Evolutionary conservation across 345 rosid genomes (phyloP).

Genomic region (Salix purpurea): DNA sequence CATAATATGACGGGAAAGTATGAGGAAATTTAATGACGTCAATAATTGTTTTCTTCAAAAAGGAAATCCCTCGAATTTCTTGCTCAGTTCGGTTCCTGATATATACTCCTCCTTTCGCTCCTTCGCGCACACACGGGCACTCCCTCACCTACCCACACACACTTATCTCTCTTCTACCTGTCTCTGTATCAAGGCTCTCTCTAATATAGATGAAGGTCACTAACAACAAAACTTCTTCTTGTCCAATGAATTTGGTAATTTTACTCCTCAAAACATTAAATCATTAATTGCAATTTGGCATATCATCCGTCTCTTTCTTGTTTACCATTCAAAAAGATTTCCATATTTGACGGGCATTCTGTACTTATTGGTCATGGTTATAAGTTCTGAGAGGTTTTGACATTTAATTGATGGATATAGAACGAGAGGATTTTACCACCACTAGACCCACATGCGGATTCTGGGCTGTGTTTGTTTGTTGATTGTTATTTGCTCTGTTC

Average conservation of each 20-base stretch:
- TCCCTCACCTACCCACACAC: background rate
- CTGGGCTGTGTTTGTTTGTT: conserved; percentile 22
- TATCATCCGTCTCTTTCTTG: background rate
- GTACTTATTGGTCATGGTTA: background rate
- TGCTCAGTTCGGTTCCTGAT: conserved; percentile 6
- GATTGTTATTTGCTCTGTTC: conserved; percentile 31
- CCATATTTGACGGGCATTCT: background rate
- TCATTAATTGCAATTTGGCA: no score
- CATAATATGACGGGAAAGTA: no score
- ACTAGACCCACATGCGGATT: conserved; percentile 26
- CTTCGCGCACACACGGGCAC: background rate
- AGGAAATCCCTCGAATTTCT: background rate
- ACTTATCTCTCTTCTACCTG: background rate
- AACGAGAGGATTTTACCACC: background rate
- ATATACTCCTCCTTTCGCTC: background rate
- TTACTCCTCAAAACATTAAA: no score
- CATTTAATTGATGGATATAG: background rate
- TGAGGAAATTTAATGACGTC: no score
- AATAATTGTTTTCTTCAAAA: no score
- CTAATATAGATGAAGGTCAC: background rate
- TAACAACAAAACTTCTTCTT: background rate
- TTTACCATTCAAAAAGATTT: background rate
- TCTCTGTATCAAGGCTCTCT: background rate
- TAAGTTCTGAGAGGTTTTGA: background rate
- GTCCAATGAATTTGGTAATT: background rate